phyloP scores from a whole-genome alignment of 352 stramenopile species.

The Phytophthora megakarya region DNA sequence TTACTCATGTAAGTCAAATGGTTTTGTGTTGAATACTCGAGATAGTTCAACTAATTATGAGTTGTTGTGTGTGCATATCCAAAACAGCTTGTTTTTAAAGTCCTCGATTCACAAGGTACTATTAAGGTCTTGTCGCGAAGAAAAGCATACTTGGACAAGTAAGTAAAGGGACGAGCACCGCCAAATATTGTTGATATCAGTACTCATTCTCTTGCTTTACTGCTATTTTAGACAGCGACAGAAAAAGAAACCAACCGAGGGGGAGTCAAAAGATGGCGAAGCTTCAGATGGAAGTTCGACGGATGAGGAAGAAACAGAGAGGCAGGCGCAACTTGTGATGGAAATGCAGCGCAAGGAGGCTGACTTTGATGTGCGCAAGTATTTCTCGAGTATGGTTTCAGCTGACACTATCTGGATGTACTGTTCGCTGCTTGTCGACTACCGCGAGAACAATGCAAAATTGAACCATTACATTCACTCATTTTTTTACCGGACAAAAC shows the following conservation, averaged over 20 bases:
- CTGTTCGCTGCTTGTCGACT: constrained; percentile 66
- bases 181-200: constrained; percentile 1
- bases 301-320: constrained; percentile 80
- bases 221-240: constrained; percentile 44
- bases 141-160: constrained; percentile 69
- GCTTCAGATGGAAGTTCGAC: constrained; percentile 61
- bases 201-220: constrained; percentile 11
- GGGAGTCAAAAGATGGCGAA: constrained; percentile 37
- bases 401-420: constrained; percentile 88
- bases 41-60: constrained; percentile 10
- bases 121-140: constrained; percentile 85
- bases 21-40: background rate
- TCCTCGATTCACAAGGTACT: constrained; percentile 79
- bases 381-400: constrained; percentile 82
- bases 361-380: constrained; percentile 84
- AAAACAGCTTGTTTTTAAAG: constrained; percentile 82
- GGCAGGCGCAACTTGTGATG: constrained; percentile 66
- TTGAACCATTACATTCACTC: constrained; percentile 91
- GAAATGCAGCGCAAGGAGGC: constrained; percentile 89
- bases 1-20: constrained; percentile 75
- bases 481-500: constrained; percentile 85
- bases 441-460: constrained; percentile 79
- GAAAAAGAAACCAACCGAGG: constrained; percentile 43
- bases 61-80: background rate
- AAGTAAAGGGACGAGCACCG: constrained; percentile 1